Base-by-base conservation (phyloP, 139 green algal species). In the Nannochloris sp. region DNA sequence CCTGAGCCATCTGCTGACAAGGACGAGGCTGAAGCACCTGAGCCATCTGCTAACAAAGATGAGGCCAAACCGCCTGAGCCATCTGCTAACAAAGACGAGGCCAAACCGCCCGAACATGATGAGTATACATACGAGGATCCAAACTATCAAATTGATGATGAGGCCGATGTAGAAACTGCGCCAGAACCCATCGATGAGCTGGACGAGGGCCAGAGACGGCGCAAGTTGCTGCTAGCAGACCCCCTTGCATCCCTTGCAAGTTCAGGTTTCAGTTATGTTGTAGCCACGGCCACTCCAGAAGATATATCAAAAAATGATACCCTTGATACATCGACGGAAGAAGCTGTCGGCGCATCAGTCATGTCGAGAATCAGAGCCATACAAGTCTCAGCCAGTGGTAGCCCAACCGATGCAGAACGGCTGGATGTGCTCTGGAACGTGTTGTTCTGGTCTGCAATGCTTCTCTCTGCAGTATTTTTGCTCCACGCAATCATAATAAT, bases 201-300 rank as follows among this genome's bases (percentile, higher is more conserved):
- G 13, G 17, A 14, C 17, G 50, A 37, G 28, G 20, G 23, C 14
- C n/a, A 33, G 12, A 59, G 28, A 28, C 14, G 23, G 8, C n/a
- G 58, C 14, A 50, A 31, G 13, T 20, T 40, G 1, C 60, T 73
- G 8, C 45, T 73, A 9, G 25, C 43, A 17, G 67, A 61, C 49
- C 67, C 67, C n/a, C 31, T 73, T 10, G 49, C 56, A 14, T 56
- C 67, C 28, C 67, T 73, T 13, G 30, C 67, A 25, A 69, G 60
- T 48, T 63, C 46, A 36, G 67, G 67, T 16, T 73, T 73, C 46
- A 64, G 58, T 28, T 73, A 69, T 17, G 60, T 73, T 5, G 67
- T 73, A 3, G 48, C 48, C 9, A 73, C 67, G 2, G 67, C 66
- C 11, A 67, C 56, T 14, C 56, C 58, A 61, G 60, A 57, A 65